A percentile compares a stretch with the other conserved stretches of the same genome.
phyloP scores from a whole-genome alignment of 768 basidiomycete species.

The Coprinopsis strossmayeri region DNA sequence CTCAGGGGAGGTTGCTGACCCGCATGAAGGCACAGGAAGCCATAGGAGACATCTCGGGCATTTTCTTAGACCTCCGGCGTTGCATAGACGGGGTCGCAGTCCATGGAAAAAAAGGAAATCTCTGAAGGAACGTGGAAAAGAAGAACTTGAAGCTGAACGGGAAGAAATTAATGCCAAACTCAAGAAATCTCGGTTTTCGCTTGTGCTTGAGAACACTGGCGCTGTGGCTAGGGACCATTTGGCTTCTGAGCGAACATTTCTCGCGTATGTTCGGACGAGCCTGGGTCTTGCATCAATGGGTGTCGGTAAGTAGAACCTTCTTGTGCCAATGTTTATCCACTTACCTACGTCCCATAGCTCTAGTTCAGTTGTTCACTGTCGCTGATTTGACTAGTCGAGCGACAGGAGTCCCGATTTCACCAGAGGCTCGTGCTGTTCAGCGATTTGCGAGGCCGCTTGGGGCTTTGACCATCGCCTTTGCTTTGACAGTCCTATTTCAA shows the following conservation, averaged over 20 bases:
- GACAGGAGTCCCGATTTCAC: not conserved
- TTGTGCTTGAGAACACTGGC: conserved; percentile 41
- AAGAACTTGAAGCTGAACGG: not conserved
- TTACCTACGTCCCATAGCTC: no score
- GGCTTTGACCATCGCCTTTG: conserved; percentile 7
- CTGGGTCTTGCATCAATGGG: conserved; percentile 43
- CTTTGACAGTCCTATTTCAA: conserved; percentile 6
- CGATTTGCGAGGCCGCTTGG: conserved; percentile 13
- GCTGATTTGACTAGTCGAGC: conserved; percentile 7
- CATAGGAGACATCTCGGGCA: not conserved
- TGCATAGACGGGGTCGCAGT: not conserved
- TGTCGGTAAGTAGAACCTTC: conserved; percentile 48
- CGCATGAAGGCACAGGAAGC: not conserved
- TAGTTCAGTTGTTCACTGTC: conserved; percentile 14
- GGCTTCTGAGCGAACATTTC: conserved; percentile 47
- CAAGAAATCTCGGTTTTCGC: conserved; percentile 7
- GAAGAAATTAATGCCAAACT: not conserved
- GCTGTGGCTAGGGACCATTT: conserved; percentile 51
- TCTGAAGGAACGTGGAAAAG: not conserved
- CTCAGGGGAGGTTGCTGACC: not conserved
- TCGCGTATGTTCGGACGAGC: conserved; percentile 53
- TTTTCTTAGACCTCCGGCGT: not conserved
- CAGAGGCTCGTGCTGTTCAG: not conserved
- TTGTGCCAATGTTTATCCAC: no score
- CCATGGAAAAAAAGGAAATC: not conserved